Conservation (phyloP, 495 filamentous ascomycete species). For the Aspergillus kassunensis region DNA sequence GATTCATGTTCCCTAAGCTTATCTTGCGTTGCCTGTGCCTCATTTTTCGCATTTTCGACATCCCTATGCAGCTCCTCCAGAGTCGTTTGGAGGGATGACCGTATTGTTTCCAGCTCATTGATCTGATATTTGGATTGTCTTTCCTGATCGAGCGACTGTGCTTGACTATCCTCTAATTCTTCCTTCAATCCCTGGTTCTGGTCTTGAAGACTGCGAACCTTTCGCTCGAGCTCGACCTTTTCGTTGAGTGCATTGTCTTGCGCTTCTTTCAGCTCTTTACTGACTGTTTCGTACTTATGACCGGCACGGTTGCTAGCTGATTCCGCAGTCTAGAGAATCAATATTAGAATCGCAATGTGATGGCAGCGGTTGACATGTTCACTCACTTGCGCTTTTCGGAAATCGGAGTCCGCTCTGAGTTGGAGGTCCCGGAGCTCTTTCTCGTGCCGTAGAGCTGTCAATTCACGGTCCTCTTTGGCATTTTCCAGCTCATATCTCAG, state of each 20-base stretch:
- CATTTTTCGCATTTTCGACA: constrained; percentile 55
- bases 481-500: constrained; percentile 67
- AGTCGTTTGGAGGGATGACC: constrained; percentile 61
- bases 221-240: constrained; percentile 66
- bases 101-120: constrained; percentile 66
- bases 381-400: constrained; percentile 68
- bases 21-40: constrained; percentile 62
- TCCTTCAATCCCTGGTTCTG: constrained; percentile 69
- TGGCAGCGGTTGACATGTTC: background rate
- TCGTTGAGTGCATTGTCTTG: constrained; percentile 64
- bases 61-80: constrained; percentile 71
- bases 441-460: constrained; percentile 69
- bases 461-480: constrained; percentile 80
- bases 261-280: constrained; percentile 65
- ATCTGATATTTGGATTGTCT: constrained; percentile 65
- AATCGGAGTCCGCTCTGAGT: constrained; percentile 75
- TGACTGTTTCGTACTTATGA: constrained; percentile 67
- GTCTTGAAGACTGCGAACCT: constrained; percentile 65
- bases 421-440: constrained; percentile 76
- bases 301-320: constrained; percentile 61
- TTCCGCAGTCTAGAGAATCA: constrained; percentile 51
- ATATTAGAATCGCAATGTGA: constrained; percentile 9
- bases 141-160: constrained; percentile 65
- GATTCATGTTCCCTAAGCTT: constrained; percentile 63
- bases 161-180: constrained; percentile 70